Percentiles rank a stretch among this genome's conserved stretches.
Conservation (phyloP, 352 stramenopile species). For the Phytophthora quininea region DNA sequence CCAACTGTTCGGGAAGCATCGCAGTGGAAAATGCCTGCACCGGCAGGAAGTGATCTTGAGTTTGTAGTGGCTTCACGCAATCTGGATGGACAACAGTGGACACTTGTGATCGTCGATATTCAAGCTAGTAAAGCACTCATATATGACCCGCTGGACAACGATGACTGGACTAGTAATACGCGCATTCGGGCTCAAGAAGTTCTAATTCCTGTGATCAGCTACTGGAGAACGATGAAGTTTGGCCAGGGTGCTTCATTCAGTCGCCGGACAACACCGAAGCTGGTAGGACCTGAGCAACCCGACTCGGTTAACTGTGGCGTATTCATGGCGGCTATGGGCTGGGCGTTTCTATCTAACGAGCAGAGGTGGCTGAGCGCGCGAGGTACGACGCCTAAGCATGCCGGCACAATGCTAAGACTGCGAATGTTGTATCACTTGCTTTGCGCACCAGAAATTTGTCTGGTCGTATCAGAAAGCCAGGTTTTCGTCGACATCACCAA, state of each 20-base stretch:
- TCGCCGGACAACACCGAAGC: background rate
- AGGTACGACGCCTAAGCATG: background rate
- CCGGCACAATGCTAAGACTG: background rate
- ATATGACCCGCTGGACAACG: slow-evolving; percentile 5
- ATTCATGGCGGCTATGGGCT: slow-evolving; percentile 1
- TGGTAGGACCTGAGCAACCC: background rate
- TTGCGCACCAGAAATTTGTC: slow-evolving; percentile 1
- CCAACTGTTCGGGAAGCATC: background rate
- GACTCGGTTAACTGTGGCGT: slow-evolving; percentile 6
- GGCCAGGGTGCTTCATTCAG: background rate
- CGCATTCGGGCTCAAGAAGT: background rate
- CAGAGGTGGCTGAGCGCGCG: slow-evolving; percentile 2
- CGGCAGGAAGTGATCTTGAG: background rate
- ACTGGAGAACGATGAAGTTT: background rate
- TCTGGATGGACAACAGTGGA: slow-evolving; percentile 2
- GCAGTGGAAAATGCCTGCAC: slow-evolving; percentile 1
- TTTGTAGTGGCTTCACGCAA: slow-evolving; percentile 4
- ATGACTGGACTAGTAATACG: background rate
- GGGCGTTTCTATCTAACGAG: background rate
- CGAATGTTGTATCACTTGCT: slow-evolving; percentile 7
- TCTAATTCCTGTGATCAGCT: background rate
- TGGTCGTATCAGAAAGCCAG: slow-evolving; percentile 2
- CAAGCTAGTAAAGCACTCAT: background rate
- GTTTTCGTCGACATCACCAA: background rate
- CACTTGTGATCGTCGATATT: background rate